These are phyloP conservation scores for Leptographium galeiforme DNA, from an alignment of 2,329 filamentous ascomycete genomes.

Conservation along the genomic window DNA sequence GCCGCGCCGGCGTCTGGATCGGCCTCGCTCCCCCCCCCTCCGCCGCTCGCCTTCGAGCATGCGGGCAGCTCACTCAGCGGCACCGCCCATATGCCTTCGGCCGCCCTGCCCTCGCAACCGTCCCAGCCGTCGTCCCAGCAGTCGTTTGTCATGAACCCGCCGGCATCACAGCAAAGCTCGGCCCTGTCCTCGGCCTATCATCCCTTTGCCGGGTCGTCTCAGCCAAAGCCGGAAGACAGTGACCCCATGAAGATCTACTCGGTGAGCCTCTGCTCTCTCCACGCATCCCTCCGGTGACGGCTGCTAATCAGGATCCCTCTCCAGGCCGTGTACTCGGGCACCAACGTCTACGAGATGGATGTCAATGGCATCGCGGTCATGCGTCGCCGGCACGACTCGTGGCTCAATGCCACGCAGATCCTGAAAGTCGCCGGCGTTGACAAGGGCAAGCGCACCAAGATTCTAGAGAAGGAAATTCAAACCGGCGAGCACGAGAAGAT, in stretches of 20 bases:
- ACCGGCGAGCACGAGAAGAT: constrained; percentile 97
- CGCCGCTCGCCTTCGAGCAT: constrained; percentile 9
- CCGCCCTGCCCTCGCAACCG: constrained; percentile 18
- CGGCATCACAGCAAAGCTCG: constrained; percentile 28
- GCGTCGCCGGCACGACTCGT: constrained; percentile 87
- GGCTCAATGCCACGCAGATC: constrained; percentile 97
- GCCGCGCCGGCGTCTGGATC: not conserved
- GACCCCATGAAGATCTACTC: constrained; percentile 47
- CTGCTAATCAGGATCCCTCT: not conserved
- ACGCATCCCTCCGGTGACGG: not conserved
- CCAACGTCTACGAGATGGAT: constrained; percentile 98
- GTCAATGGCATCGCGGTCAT: constrained; percentile 88
- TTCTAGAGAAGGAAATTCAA: constrained; percentile 93
- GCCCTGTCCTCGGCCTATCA: constrained; percentile 23
- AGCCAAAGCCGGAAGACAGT: constrained; percentile 20
- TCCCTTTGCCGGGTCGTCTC: constrained; percentile 23
- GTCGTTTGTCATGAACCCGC: constrained; percentile 44
- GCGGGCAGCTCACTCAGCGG: constrained; percentile 4
- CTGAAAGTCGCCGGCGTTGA: constrained; percentile 94
- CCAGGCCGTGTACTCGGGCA: constrained; percentile 81
- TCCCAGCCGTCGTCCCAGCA: constrained; percentile 36
- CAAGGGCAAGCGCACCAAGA: constrained; percentile 95
- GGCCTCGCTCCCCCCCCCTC: not conserved
- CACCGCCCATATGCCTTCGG: constrained; percentile 13
- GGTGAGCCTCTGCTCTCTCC: constrained; percentile 24